phyloP scores from a whole-genome alignment of 805 yeast species.

The Candida namnaoensis region DNA sequence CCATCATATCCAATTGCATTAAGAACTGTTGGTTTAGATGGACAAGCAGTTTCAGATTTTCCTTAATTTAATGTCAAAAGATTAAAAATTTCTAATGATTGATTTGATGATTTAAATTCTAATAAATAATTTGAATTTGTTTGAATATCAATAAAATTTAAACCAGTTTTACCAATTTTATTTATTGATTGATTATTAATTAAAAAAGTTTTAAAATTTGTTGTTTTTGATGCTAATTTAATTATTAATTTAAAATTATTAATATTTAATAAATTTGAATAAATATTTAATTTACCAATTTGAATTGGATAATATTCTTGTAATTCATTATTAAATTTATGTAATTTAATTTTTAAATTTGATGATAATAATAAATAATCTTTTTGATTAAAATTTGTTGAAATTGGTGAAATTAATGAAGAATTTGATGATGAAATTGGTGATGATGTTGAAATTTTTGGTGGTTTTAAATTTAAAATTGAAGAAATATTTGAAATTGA shows the following conservation, averaged over 20 bases:
- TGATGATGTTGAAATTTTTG: neutral
- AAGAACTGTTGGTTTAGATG: neutral
- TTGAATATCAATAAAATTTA: slow-evolving; percentile 11
- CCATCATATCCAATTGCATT: neutral
- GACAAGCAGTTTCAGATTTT: neutral
- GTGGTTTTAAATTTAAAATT: neutral
- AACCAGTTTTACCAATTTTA: slow-evolving; percentile 15
- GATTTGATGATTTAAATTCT: slow-evolving; percentile 13
- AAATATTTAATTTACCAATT: slow-evolving; percentile 12
- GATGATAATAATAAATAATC: slow-evolving; percentile 10
- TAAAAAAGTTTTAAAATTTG: slow-evolving; percentile 9
- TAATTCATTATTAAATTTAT: slow-evolving; percentile 11
- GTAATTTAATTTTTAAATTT: slow-evolving; percentile 14
- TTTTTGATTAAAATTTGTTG: too few species aligned
- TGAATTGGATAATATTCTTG: slow-evolving; percentile 18
- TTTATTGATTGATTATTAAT: slow-evolving; percentile 8
- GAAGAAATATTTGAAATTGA: too few species aligned
- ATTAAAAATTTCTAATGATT: slow-evolving; percentile 13
- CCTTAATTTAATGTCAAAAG: slow-evolving; percentile 2
- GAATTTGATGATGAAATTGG: neutral
- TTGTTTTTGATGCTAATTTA: slow-evolving; percentile 6
- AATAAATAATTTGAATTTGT: slow-evolving; percentile 6
- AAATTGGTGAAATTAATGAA: neutral
- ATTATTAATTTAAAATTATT: too few species aligned
- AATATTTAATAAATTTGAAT: slow-evolving; percentile 8